Evolutionary conservation across 2,329 filamentous ascomycete genomes (phyloP).

Genomic region (Aspergillus sp.): DNA sequence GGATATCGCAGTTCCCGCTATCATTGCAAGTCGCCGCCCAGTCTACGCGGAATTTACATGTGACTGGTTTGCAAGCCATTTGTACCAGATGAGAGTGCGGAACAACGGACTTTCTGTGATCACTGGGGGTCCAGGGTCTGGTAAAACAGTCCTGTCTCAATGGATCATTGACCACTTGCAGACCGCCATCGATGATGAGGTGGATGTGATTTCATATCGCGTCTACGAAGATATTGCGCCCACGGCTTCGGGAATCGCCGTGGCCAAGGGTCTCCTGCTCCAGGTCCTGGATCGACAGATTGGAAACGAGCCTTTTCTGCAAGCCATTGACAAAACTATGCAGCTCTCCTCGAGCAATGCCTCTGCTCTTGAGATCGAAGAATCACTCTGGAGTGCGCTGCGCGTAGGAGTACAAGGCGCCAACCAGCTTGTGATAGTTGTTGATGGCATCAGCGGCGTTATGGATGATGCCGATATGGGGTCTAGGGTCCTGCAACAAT

Average conservation of each 20-base stretch:
- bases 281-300: background rate
- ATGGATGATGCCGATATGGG: background rate
- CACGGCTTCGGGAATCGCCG: background rate
- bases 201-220: background rate
- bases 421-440: background rate
- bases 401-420: background rate
- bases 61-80: slow-evolving; percentile 3
- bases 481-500: background rate
- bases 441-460: slow-evolving; percentile 1
- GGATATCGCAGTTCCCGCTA: background rate
- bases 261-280: slow-evolving; percentile 1
- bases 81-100: background rate
- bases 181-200: background rate
- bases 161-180: slow-evolving; percentile 3
- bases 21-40: background rate
- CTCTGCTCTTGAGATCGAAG: background rate
- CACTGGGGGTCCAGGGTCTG: background rate
- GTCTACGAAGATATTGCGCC: slow-evolving; percentile 1
- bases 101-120: background rate
- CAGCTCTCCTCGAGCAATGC: background rate
- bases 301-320: background rate
- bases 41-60: slow-evolving; percentile 1
- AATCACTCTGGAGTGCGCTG: background rate
- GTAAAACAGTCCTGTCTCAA: slow-evolving; percentile 3
- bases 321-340: background rate